Conservation (phyloP, 257 asterid species). For the Solanum pennellii region DNA sequence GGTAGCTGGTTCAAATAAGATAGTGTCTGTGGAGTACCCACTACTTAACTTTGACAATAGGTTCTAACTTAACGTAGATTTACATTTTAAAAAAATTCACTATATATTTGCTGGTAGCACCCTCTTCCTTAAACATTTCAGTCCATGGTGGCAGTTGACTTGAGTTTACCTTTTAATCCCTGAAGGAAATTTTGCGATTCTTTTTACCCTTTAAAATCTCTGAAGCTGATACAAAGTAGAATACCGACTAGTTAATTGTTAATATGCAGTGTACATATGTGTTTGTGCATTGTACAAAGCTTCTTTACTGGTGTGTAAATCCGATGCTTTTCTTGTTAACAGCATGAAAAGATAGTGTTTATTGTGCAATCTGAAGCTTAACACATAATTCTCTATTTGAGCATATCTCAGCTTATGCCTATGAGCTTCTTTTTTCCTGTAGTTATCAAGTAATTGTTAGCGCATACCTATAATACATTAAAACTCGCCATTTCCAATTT, state of each 20-base stretch:
- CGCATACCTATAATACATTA: neutral
- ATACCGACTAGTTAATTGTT: neutral
- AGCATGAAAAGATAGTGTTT: neutral
- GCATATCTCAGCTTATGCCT: neutral
- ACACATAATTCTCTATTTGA: neutral
- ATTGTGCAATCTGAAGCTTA: neutral
- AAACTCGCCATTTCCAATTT: neutral
- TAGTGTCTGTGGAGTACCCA: neutral
- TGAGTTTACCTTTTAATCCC: neutral
- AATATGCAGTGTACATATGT: neutral
- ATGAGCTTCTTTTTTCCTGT: neutral
- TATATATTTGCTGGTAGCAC: neutral
- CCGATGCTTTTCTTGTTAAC: neutral
- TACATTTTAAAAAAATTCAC: neutral
- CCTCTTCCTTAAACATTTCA: neutral
- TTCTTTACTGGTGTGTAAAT: neutral
- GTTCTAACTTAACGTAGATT: neutral
- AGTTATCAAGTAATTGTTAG: neutral
- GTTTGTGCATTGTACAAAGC: neutral
- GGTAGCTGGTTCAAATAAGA: neutral
- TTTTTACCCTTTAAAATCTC: neutral
- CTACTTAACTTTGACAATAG: neutral
- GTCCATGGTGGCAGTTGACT: neutral
- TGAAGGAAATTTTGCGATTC: neutral
- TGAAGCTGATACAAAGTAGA: neutral